A percentile compares a stretch with the other conserved stretches of the same genome.
These are phyloP conservation scores for Syncephalastrum sp. DNA, from an alignment of 371 early-diverging fungal genomes.

Conservation along the genomic window DNA sequence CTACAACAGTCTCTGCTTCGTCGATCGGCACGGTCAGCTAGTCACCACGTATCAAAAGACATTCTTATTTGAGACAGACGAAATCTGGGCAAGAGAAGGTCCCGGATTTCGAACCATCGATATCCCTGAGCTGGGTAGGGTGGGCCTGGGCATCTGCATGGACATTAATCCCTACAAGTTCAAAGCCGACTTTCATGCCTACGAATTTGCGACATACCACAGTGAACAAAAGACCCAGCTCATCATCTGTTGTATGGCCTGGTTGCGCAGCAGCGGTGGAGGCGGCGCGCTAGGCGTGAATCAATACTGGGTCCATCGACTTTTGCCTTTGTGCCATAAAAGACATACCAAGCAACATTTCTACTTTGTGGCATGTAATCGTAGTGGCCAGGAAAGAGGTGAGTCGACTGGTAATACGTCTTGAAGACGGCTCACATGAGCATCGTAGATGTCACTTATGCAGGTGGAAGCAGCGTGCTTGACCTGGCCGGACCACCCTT, in stretches of 20 bases:
- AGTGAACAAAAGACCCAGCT: slow-evolving; percentile 39
- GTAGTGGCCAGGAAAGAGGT: slow-evolving; percentile 64
- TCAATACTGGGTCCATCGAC: slow-evolving; percentile 62
- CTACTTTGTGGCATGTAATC: slow-evolving; percentile 61
- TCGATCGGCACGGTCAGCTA: slow-evolving; percentile 48
- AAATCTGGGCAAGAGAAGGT: slow-evolving; percentile 75
- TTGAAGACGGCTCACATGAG: background rate
- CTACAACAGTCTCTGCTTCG: slow-evolving; percentile 65
- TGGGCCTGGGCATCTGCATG: slow-evolving; percentile 83
- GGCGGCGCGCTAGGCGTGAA: slow-evolving; percentile 27
- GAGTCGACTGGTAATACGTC: background rate
- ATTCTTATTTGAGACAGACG: slow-evolving; percentile 72
- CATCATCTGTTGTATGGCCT: slow-evolving; percentile 70
- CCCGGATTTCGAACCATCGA: slow-evolving; percentile 56
- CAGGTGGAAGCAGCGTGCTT: slow-evolving; percentile 55
- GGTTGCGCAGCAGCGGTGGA: slow-evolving; percentile 49
- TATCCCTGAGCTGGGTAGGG: slow-evolving; percentile 49
- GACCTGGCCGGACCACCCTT: slow-evolving; percentile 27
- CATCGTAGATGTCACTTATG: slow-evolving; percentile 38
- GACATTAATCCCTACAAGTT: slow-evolving; percentile 80
- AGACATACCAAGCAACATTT: slow-evolving; percentile 3
- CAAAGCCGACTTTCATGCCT: slow-evolving; percentile 57
- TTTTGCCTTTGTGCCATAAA: slow-evolving; percentile 39
- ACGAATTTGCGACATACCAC: slow-evolving; percentile 74
- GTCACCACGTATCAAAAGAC: slow-evolving; percentile 67